Conservation (phyloP, 352 stramenopile species). For the Stramenopiles sp. region DNA sequence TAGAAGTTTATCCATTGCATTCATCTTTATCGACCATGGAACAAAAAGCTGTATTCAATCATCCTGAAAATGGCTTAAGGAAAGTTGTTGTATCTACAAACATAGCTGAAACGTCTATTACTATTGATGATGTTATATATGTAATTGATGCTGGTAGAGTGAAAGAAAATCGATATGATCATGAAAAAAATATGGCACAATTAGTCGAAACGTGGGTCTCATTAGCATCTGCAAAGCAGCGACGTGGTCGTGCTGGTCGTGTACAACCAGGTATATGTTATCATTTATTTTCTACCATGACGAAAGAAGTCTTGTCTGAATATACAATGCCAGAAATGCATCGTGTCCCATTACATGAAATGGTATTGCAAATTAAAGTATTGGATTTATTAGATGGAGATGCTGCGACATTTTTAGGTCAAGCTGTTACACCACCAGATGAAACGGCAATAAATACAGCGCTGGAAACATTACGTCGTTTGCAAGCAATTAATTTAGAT, state of each 20-base stretch:
- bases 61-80: background rate
- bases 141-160: conserved; percentile 24
- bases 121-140: conserved; percentile 21
- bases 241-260: conserved; percentile 68
- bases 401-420: background rate
- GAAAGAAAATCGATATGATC: conserved; percentile 20
- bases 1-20: conserved; percentile 15
- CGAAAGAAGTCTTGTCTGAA: background rate
- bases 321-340: background rate
- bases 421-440: background rate
- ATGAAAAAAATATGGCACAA: background rate
- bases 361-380: background rate
- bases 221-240: conserved; percentile 31
- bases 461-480: background rate
- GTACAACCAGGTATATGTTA: conserved; percentile 78
- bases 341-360: background rate
- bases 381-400: background rate
- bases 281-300: conserved; percentile 12
- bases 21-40: conserved; percentile 15
- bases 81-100: conserved; percentile 22
- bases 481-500: background rate
- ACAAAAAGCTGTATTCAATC: conserved; percentile 17
- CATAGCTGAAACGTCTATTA: conserved; percentile 22
- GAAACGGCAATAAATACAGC: background rate
- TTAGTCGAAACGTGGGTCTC: background rate